Percentiles rank a stretch among this genome's conserved stretches.
These are phyloP conservation scores for Vaccinium vitisidaea DNA, from an alignment of 148 eudicot genomes.

Conservation along the genomic window DNA sequence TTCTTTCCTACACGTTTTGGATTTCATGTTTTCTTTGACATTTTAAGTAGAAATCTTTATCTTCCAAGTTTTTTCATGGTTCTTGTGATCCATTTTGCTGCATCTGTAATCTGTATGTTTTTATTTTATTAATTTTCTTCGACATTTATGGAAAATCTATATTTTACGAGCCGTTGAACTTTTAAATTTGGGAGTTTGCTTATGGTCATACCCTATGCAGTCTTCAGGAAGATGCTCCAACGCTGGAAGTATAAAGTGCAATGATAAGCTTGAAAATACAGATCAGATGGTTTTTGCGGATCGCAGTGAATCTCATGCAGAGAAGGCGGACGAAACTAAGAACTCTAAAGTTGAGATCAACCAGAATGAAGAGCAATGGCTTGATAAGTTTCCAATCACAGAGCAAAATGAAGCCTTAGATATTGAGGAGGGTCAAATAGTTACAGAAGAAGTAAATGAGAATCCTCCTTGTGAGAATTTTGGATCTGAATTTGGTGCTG, in stretches of 20 bases:
- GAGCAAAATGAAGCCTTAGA: conserved; percentile 26
- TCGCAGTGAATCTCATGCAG: not conserved
- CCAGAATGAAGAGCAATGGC: conserved; percentile 11
- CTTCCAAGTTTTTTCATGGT: not conserved
- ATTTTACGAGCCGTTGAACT: not conserved
- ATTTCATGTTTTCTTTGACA: not conserved
- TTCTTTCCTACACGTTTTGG: not conserved
- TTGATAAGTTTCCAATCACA: conserved; percentile 12
- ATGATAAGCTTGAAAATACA: conserved; percentile 10
- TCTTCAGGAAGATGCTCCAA: conserved; percentile 29
- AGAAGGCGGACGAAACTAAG: conserved; percentile 4
- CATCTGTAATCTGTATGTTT: not conserved
- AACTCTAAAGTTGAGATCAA: not conserved
- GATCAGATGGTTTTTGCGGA: not conserved
- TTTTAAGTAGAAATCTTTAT: not conserved
- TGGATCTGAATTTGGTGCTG: conserved; percentile 8
- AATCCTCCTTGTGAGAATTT: not conserved
- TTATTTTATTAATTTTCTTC: not conserved
- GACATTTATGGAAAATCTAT: not conserved
- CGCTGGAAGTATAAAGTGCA: conserved; percentile 18
- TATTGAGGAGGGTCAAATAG: conserved; percentile 45
- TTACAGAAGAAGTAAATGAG: conserved; percentile 29
- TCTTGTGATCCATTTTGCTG: conserved; percentile 1
- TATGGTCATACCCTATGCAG: conserved; percentile 27
- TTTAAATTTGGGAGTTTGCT: conserved; percentile 18